These are phyloP conservation scores for Gossypium bickii DNA, from an alignment of 345 rosid genomes.

Conservation along the genomic window DNA sequence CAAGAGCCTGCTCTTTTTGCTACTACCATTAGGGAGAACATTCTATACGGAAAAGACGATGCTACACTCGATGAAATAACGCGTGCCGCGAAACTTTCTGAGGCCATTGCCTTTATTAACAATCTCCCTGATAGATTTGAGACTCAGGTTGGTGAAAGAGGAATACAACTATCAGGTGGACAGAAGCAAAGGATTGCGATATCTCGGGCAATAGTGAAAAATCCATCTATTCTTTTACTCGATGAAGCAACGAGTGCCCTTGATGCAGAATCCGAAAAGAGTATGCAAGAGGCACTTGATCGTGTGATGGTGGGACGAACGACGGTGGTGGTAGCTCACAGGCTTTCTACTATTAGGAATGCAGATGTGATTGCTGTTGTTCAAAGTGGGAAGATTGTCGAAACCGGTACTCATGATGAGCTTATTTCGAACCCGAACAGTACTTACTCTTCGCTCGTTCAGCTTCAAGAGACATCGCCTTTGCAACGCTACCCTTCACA, in stretches of 20 bases:
- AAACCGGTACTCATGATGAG: conserved; percentile 86
- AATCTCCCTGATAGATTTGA: conserved; percentile 92
- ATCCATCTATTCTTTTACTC: conserved; percentile 79
- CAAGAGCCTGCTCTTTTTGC: conserved; percentile 97
- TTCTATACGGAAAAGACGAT: conserved; percentile 81
- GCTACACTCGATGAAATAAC: conserved; percentile 67
- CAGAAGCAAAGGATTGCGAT: conserved; percentile 96
- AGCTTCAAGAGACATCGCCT: conserved; percentile 72
- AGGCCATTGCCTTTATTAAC: conserved; percentile 72
- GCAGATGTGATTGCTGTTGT: conserved; percentile 87
- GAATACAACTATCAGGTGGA: conserved; percentile 90
- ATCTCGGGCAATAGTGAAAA: conserved; percentile 85
- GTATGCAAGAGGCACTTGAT: conserved; percentile 92
- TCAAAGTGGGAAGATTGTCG: conserved; percentile 73
- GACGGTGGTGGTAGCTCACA: conserved; percentile 80
- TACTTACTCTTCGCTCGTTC: conserved; percentile 64
- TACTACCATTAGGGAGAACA: conserved; percentile 73
- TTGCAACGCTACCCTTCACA: conserved; percentile 54
- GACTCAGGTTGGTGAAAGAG: conserved; percentile 98
- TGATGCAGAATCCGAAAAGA: conserved; percentile 92
- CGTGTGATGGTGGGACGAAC: conserved; percentile 96
- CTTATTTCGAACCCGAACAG: conserved; percentile 62
- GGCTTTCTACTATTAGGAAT: conserved; percentile 86
- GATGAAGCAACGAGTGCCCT: conserved; percentile 98
- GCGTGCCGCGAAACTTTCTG: conserved; percentile 85